Base-by-base conservation (phyloP, 768 basidiomycete species). In the Mycena rebaudengoi region DNA sequence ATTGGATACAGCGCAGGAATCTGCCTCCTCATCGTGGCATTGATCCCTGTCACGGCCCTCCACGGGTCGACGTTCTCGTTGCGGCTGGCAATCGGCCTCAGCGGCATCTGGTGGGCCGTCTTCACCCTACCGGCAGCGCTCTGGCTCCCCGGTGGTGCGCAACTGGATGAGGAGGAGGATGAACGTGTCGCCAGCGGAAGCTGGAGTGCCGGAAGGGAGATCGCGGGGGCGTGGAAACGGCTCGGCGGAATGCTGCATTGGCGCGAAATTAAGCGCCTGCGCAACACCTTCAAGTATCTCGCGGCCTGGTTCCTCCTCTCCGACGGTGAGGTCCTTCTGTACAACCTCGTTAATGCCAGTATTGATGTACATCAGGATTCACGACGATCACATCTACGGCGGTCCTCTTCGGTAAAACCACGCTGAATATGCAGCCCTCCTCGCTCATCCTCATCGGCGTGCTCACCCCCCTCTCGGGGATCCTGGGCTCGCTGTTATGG, bases 291-390 rank as follows among this genome's bases (percentile, higher is more conserved):
- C 81, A 85, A 85, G 67, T 98, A 94, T 70, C 88, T 98, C 41
- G 86, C 89, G 6, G 95, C 97, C 0, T 98, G 96, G 96, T 96
- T 98, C 74, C 83, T 99, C 13, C 86, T 99, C 23, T 94, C 92
- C 1, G 96, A 99, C 70, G 94, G 95, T 92, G n/a, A 53, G 43
- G 85, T 75, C 29, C 11, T 33, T 14, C 23, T 26, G 28, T 32
- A 8, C 25, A 35, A 35, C 28, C 1, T 25, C 18, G 37, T 30
- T 40, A 5, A 29, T 32, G 23, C 28, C 16, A 28, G 45, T 16
- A 29, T 39, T 26, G 28, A 48, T 30, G 25, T n/a, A 14, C 5
- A 29, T 8, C 37, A 94, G 94, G 91, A 2, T 96, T 96, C 76
- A 94, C 96, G 3, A 98, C 96, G 0, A 91, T 98, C 45, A 95